Evolutionary conservation across 257 asterid genomes (phyloP), one percentile per base, ranked within the genome.

Genomic region (Nicotiana tabacum): DNA sequence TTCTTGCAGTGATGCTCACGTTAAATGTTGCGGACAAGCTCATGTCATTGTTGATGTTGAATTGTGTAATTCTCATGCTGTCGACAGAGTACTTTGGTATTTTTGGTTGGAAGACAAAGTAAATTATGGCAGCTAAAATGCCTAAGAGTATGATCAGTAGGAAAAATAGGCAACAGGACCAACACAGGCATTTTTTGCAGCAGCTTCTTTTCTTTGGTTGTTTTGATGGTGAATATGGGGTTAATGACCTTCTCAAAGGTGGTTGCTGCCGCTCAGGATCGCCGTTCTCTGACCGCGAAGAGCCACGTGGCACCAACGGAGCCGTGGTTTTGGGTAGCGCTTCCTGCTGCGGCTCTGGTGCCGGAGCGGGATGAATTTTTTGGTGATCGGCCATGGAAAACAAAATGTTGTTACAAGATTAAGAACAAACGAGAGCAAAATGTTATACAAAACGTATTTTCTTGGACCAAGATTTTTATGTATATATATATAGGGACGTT

Each of bases 361-460:
- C 91, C 1, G 98, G 97, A 51, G 87, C 92, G 1, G 99, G 99
- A 62, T 95, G 97, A 55, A 94, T 82, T 84, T 85, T 89, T 83
- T 91, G 97, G 16, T 87, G 92, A 82, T 94, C 98, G 0, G 96
- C 90, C 99, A 94, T 94, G 30, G 82, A 4, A 15, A 6, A 53
- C 27, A 24, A 18, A n/a, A 74, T 68, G 66, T 32, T 5, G 39
- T 21, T 12, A 8, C 55, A 0, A 4, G 65, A 17, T 17, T 21
- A 58, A 6, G 11, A 17, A 72, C 39, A 6, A 48, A 74, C 18
- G 5, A 46, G 79, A 74, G 1, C 4, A 74, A 72, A 74, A 11
- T 70, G 21, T 11, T 72, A 53, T 3, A 24, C 7, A 6, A 24
- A 12, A 10, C 6, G 24, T 21, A 5, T 35, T 13, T 21, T 21